A percentile compares a stretch with the other conserved stretches of the same genome.
Conservation (phyloP, 345 rosid genomes). For the Aquilaria malaccensis region DNA sequence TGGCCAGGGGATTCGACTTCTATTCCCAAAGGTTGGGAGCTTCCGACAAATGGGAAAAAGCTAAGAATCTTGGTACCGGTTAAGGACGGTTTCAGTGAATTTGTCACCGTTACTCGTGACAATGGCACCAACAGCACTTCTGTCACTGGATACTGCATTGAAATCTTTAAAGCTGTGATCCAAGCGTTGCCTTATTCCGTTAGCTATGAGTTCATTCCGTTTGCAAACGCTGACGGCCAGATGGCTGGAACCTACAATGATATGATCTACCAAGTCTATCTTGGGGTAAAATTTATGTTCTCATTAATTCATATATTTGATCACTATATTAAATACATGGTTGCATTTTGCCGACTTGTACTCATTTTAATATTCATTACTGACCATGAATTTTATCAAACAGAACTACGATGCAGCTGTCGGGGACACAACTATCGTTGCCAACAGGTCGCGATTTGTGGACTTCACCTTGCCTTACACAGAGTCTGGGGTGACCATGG, state of each 20-base stretch:
- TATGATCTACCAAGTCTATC: conserved; percentile 23
- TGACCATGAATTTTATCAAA: neutral
- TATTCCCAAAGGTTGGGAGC: conserved; percentile 13
- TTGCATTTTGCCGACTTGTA: too few species aligned
- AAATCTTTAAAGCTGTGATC: conserved; percentile 28
- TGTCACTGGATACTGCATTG: conserved; percentile 26
- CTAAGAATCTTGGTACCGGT: conserved; percentile 29
- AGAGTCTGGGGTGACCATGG: neutral
- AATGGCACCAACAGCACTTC: neutral
- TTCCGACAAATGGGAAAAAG: conserved; percentile 16
- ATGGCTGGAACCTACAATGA: conserved; percentile 16
- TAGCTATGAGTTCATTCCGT: conserved; percentile 20
- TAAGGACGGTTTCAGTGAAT: conserved; percentile 8
- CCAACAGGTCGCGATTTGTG: neutral
- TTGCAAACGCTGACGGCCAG: conserved; percentile 11
- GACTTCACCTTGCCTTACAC: conserved; percentile 2
- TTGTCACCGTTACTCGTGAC: conserved; percentile 13
- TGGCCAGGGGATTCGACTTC: conserved; percentile 32
- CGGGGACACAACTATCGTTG: too few species aligned
- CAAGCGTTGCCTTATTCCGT: conserved; percentile 16
- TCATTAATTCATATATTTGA: too few species aligned
- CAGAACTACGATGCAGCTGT: too few species aligned
- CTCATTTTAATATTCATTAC: neutral
- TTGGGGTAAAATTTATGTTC: conserved; percentile 14
- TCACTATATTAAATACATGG: too few species aligned